phyloP scores from a whole-genome alignment of 2,329 filamentous ascomycete species.

The Colletotrichum navitas region DNA sequence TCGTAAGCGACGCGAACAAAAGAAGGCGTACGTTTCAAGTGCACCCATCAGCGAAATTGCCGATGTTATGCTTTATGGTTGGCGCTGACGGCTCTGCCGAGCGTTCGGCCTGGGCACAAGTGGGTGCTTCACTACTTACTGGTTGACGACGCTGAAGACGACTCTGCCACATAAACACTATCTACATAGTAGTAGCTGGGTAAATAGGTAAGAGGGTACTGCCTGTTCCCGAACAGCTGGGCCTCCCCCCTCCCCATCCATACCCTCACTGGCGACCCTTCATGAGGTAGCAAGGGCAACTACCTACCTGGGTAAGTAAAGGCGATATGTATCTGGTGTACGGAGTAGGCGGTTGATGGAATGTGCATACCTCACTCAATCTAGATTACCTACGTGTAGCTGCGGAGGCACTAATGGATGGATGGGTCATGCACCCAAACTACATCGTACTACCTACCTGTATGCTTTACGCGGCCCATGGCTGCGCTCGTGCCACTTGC shows the following conservation, averaged over 20 bases:
- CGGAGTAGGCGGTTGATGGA: not conserved
- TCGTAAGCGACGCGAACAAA: slow-evolving; percentile 9
- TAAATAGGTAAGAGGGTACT: no score
- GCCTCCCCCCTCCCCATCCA: no score
- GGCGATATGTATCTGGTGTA: not conserved
- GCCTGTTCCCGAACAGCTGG: no score
- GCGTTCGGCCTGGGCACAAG: not conserved
- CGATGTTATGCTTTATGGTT: slow-evolving; percentile 29
- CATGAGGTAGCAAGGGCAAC: not conserved
- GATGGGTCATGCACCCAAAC: no score
- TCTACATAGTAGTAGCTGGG: no score
- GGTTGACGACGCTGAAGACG: not conserved
- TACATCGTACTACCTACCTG: no score
- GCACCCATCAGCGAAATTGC: slow-evolving; percentile 30
- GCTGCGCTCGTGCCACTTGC: slow-evolving; percentile 22
- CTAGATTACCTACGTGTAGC: no score
- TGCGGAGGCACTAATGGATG: no score
- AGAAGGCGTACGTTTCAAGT: slow-evolving; percentile 38
- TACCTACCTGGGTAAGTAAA: not conserved
- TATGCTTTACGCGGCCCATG: not conserved
- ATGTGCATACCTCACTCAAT: not conserved
- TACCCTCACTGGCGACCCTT: not conserved
- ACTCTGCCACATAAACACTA: not conserved
- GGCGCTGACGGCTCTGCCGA: slow-evolving; percentile 7
- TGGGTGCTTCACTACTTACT: not conserved